Conservation (phyloP, 2,329 filamentous ascomycete species). For the Cladosporium austrohemisphaericum region DNA sequence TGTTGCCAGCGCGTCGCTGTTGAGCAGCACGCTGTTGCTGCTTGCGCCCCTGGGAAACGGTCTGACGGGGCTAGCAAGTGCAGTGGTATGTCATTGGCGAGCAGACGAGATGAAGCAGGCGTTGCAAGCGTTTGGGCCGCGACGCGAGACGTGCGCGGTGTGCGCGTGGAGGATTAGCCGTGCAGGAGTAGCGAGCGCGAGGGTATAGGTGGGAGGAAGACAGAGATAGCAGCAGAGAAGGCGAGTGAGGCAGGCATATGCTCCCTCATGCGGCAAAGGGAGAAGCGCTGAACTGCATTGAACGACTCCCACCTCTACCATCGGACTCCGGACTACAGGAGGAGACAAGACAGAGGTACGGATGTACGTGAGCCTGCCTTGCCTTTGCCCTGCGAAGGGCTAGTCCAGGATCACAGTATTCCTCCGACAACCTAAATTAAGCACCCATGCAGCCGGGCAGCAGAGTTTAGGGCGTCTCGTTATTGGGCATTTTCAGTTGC, state of each 20-base stretch:
- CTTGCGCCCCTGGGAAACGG: slow-evolving; percentile 1
- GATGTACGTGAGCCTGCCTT: too few species aligned
- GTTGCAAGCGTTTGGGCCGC: slow-evolving; percentile 7
- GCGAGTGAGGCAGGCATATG: too few species aligned
- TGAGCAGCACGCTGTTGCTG: too few species aligned
- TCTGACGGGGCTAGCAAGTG: slow-evolving; percentile 3
- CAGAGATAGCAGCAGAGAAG: not conserved
- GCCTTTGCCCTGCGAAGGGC: not conserved
- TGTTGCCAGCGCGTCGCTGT: slow-evolving; percentile 11
- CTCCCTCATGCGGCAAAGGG: too few species aligned
- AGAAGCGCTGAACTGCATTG: too few species aligned
- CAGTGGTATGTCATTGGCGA: slow-evolving; percentile 14
- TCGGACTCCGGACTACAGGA: too few species aligned
- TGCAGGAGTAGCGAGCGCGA: slow-evolving; percentile 6
- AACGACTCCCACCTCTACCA: too few species aligned
- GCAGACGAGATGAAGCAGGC: slow-evolving; percentile 14
- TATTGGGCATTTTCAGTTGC: too few species aligned
- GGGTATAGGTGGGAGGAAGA: not conserved
- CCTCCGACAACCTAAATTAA: slow-evolving; percentile 15
- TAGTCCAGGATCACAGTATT: slow-evolving; percentile 6
- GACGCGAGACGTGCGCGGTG: slow-evolving; percentile 8
- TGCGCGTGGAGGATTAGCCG: slow-evolving; percentile 12
- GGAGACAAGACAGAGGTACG: too few species aligned
- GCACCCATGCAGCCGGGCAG: slow-evolving; percentile 8
- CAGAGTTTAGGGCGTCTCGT: too few species aligned